Base-by-base conservation (phyloP, 208 protist genomes). In the Trypanosoma theileri region DNA sequence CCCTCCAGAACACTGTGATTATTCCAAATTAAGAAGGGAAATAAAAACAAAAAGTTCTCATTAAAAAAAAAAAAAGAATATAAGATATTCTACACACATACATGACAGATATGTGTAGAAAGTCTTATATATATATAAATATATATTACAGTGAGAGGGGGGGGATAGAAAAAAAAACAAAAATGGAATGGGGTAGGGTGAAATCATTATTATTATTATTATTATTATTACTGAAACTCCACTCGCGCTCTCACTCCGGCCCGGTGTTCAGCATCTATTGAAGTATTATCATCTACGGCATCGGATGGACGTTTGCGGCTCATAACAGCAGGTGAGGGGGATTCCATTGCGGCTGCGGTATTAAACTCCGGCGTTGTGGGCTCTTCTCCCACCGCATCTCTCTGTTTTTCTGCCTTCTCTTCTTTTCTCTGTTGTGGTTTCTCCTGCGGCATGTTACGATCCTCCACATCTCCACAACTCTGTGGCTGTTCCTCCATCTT, bases 161-260 rank as follows among this genome's bases (percentile, higher is more conserved):
- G 6, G 55, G 16, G 40, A 28, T 21, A 59, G 16, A 66, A 24
- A 57, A 66, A 60, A 42, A 59, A 26, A 59, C 66, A 44, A 57
- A 28, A 66, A 55, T 60, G 16, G 26, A 35, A 72, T 45, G 58
- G 55, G n/a, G 24, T 54, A 41, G 7, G 21, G 16, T 13, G 31
- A 45, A 65, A 17, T 51, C n/a, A 14, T 44, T 26, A 48, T 26
- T 14, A 24, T 46, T 26, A 24, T 46, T 53, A 28, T 19, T 69
- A 48, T 48, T 48, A 12, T 48, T 45, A 14, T 48, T 48, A 48
- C 10, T 11, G 44, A 17, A 12, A 48, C 44, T 48, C 44, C 44
- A 48, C 44, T 17, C 44, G 44, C 16, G 44, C 28, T 35, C 28
- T 1, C 44, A 21, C 17, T 55, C 17, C 19, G 42, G 12, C 22